phyloP scores from a whole-genome alignment of 306 rosid species.

The Fagus crenata region DNA sequence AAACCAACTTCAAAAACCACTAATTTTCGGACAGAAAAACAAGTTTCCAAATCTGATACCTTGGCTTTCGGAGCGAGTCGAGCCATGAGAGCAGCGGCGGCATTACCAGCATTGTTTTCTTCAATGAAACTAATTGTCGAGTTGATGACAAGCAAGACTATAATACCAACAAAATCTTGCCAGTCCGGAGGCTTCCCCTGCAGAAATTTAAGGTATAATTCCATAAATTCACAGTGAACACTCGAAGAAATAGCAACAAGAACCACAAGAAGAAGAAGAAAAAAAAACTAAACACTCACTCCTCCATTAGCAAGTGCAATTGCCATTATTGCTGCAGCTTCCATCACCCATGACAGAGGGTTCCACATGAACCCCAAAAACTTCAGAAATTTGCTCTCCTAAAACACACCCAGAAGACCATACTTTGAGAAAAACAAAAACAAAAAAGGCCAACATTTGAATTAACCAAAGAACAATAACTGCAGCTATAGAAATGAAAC shows the following conservation, averaged over 20 bases:
- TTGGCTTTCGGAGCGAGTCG: conserved; percentile 96
- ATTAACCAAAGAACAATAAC: neutral
- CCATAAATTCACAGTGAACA: conserved; percentile 24
- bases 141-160: conserved; percentile 83
- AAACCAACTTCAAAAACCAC: neutral
- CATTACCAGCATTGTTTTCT: conserved; percentile 98
- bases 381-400: conserved; percentile 91
- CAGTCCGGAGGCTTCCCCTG: conserved; percentile 96
- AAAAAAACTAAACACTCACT: conserved; percentile 44
- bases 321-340: conserved; percentile 99
- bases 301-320: conserved; percentile 99
- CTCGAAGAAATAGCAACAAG: neutral
- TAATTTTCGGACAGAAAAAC: neutral
- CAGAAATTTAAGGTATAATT: conserved; percentile 17
- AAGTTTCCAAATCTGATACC: conserved; percentile 45
- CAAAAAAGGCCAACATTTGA: neutral
- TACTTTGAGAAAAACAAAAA: conserved; percentile 14
- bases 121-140: conserved; percentile 97
- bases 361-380: conserved; percentile 99
- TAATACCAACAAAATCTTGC: conserved; percentile 99
- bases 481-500: neutral
- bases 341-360: conserved; percentile 99
- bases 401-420: conserved; percentile 37
- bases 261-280: neutral
- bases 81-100: conserved; percentile 99